phyloP scores from a whole-genome alignment of 768 basidiomycete species.

The Suillus clintonianus region DNA sequence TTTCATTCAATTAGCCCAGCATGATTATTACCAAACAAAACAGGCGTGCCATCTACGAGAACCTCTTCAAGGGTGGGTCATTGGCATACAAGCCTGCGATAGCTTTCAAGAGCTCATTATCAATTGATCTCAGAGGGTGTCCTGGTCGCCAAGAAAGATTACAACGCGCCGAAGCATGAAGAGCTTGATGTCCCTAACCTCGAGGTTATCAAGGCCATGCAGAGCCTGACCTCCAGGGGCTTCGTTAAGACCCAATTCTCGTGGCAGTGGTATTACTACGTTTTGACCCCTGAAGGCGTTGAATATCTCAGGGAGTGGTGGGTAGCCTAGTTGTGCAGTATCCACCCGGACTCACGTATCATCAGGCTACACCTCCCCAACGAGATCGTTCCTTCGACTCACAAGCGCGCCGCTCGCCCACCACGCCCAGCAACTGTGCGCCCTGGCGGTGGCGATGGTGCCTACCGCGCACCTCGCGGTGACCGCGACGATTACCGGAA shows the following conservation, averaged over 20 bases:
- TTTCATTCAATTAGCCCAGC: conserved; percentile 39
- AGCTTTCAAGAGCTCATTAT: neutral
- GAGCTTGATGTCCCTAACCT: conserved; percentile 77
- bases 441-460: conserved; percentile 66
- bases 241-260: conserved; percentile 99
- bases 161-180: conserved; percentile 95
- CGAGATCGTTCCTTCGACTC: conserved; percentile 96
- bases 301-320: conserved; percentile 94
- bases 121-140: conserved; percentile 76
- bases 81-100: neutral
- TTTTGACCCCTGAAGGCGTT: conserved; percentile 94
- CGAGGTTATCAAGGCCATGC: conserved; percentile 70
- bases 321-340: conserved; percentile 8
- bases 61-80: conserved; percentile 97
- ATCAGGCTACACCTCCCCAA: conserved; percentile 86
- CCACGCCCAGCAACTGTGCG: conserved; percentile 79
- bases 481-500: conserved; percentile 89
- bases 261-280: conserved; percentile 99
- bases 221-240: conserved; percentile 72
- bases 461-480: conserved; percentile 87
- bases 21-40: conserved; percentile 99
- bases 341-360: neutral
- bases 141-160: conserved; percentile 99
- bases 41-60: conserved; percentile 96
- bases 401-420: conserved; percentile 93